These are phyloP conservation scores for Garcileccinum viscosum DNA, from an alignment of 1,284 basidiomycete genomes.

Conservation along the genomic window DNA sequence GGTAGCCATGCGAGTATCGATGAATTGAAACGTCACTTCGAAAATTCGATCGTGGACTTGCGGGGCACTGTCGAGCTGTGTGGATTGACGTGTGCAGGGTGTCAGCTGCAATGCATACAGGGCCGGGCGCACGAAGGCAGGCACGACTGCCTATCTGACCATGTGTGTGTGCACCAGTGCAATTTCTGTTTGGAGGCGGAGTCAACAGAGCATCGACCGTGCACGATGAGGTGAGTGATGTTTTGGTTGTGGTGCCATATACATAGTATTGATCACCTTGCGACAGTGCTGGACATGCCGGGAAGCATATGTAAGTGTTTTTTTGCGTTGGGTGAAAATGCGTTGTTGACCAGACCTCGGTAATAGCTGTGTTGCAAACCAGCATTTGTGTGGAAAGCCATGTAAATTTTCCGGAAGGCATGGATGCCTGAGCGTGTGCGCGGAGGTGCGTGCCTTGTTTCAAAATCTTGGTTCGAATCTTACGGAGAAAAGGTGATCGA, in stretches of 20 bases:
- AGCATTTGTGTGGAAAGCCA: constrained; percentile 57
- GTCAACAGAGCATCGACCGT: constrained; percentile 37
- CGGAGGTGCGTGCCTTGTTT: constrained; percentile 44
- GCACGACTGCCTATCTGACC: constrained; percentile 58
- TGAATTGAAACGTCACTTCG: constrained; percentile 51
- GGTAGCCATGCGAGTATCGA: constrained; percentile 51
- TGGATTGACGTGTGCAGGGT: constrained; percentile 49
- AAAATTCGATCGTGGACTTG: constrained; percentile 49
- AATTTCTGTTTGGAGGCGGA: constrained; percentile 48
- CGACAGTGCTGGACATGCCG: constrained; percentile 60
- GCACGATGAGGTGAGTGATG: constrained; percentile 51
- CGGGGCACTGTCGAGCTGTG: constrained; percentile 55
- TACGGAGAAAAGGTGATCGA: constrained; percentile 43
- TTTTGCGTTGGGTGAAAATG: background rate
- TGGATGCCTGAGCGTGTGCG: constrained; percentile 57
- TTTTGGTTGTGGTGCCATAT: background rate
- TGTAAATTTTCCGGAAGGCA: constrained; percentile 50
- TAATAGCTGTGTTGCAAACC: constrained; percentile 52
- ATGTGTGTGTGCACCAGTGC: constrained; percentile 52
- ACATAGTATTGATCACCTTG: background rate
- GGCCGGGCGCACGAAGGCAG: constrained; percentile 49
- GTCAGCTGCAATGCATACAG: constrained; percentile 55
- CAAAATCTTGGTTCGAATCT: background rate
- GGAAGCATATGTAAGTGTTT: constrained; percentile 54
- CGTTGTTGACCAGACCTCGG: background rate